phyloP scores from a whole-genome alignment of 139 green algal species.

The Haematococcus sp. region DNA sequence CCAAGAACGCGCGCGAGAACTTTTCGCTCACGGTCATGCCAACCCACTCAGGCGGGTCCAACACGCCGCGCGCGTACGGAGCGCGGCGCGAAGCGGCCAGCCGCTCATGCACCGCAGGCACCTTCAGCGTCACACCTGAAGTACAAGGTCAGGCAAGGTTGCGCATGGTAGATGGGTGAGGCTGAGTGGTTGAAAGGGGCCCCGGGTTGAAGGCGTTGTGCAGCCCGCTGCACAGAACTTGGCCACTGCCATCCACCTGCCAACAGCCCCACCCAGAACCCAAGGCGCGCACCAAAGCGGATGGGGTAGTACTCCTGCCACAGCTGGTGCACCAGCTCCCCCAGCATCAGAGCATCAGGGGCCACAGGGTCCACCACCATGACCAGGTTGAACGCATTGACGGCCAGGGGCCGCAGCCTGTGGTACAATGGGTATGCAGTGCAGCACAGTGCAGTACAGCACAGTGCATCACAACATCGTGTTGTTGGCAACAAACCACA shows the following conservation, averaged over 20 bases:
- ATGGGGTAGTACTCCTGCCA: conserved; percentile 24
- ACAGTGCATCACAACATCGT: background rate
- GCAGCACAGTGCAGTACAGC: background rate
- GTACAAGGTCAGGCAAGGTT: background rate
- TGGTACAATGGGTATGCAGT: background rate
- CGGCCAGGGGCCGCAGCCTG: conserved; percentile 51
- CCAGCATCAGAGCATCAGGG: conserved; percentile 23
- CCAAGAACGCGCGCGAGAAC: too few relatives aligned
- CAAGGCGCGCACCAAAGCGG: conserved; percentile 19
- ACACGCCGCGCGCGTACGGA: background rate
- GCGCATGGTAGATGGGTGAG: too few relatives aligned
- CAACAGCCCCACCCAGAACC: background rate
- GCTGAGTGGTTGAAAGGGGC: too few relatives aligned
- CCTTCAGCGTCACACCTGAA: background rate
- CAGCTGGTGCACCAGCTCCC: conserved; percentile 30
- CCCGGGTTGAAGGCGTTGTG: too few relatives aligned
- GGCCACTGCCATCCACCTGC: background rate
- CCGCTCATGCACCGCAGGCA: conserved; percentile 7
- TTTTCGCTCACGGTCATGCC: conserved; percentile 7
- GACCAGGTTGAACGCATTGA: conserved; percentile 76
- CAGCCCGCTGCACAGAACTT: background rate
- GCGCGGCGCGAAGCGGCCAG: background rate
- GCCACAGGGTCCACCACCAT: conserved; percentile 59
- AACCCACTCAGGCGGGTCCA: background rate
- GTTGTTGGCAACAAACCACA: too few relatives aligned